Evolutionary conservation across 2,329 filamentous ascomycete genomes (phyloP), one percentile per base, ranked within the genome.

Genomic region (Aspergillus terreus): DNA sequence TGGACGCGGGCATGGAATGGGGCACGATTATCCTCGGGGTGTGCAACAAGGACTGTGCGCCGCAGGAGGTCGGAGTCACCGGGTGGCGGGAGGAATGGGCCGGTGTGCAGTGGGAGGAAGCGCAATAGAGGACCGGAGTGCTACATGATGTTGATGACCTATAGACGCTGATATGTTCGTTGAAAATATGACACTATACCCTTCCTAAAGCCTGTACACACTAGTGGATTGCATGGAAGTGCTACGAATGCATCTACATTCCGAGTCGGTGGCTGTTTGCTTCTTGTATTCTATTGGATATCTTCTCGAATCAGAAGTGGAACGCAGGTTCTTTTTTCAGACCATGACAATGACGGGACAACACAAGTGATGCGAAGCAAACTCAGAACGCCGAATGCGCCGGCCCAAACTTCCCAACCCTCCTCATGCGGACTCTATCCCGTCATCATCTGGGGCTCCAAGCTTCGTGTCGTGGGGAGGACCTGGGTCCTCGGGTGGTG

Each of bases 101-200:
- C n/a, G 94, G 92, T 6, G 94, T 97, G 58, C 94, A 99, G 72
- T 99, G 92, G 94, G 94, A 99, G 73, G 92, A 96, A 71, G 43
- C 51, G 11, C 56, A 61, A 52, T 58, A 56, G 43, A 50, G 10
- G 25, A 6, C 30, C 4, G 5, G 23, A 27, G 41, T 19, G 7
- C 33, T 49, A 50, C 25, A 48, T 58, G 47, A 60, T 53, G 52
- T 57, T 60, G 50, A 60, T 57, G 56, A 58, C 49, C 32, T 32
- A 49, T 49, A 56, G 44, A 50, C 25, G 46, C 15, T 33, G 12
- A 23, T 19, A 46, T 46, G 7, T 46, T 27, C 2, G 10, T 38
- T 7, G 11, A 38, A 30, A 23, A 23, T 23, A 43, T 38, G 12
- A n/a, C 25, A 14, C 15, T 17, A 41, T 47, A 27, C n/a, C 21